These are phyloP conservation scores for Plasmodium ovale DNA, from an alignment of 169 alveolate genomes.

Conservation along the genomic window DNA sequence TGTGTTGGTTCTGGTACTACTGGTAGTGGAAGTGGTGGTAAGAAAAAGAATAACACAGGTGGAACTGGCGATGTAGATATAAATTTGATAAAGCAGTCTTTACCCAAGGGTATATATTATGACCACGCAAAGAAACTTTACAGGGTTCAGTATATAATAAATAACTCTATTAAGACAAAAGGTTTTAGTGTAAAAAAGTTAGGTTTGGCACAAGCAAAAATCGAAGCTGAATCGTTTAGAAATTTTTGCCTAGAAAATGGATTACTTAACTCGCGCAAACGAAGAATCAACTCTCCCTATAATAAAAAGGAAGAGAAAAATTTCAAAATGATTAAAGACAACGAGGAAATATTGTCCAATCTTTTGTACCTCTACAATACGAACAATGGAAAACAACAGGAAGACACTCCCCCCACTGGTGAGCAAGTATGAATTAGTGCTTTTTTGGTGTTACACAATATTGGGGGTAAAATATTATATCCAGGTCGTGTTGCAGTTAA, in stretches of 20 bases:
- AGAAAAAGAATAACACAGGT: conserved; percentile 12
- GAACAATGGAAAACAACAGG: too few species aligned
- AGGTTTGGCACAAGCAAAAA: conserved; percentile 61
- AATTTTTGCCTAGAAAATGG: conserved; percentile 73
- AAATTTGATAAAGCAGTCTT: conserved; percentile 31
- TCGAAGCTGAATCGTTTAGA: conserved; percentile 70
- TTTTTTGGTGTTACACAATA: too few species aligned
- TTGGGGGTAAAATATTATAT: too few species aligned
- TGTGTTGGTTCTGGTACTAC: background rate
- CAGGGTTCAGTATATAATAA: conserved; percentile 61
- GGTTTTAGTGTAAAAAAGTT: conserved; percentile 75
- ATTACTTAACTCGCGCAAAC: conserved; percentile 46
- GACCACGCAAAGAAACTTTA: conserved; percentile 69
- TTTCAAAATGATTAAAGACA: conserved; percentile 31
- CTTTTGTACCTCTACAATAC: conserved; percentile 46
- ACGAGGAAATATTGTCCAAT: conserved; percentile 57
- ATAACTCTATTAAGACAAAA: conserved; percentile 71
- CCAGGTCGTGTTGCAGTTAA: too few species aligned
- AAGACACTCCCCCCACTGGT: too few species aligned
- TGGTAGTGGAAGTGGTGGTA: background rate
- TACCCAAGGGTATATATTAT: conserved; percentile 74
- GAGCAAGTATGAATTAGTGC: too few species aligned
- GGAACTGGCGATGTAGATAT: conserved; percentile 17
- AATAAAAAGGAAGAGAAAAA: conserved; percentile 57
- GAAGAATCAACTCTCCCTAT: conserved; percentile 59